Base-by-base conservation (phyloP, 2,329 filamentous ascomycete species). In the Aspergillus neotritici region DNA sequence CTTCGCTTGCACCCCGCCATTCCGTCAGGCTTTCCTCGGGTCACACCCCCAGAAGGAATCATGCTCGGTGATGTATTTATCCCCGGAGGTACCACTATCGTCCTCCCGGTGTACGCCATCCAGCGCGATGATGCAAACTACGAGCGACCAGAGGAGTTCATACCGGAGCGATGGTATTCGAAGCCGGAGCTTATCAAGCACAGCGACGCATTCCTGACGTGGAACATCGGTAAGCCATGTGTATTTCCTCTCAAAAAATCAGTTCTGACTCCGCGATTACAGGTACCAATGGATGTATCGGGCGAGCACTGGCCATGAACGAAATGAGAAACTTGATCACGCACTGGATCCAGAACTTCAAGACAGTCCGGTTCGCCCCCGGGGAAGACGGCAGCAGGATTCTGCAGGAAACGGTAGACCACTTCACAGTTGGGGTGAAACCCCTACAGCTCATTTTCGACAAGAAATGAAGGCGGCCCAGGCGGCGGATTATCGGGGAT, bases 1-100 rank as follows among this genome's bases (percentile, higher is more conserved):
- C 31, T 44, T 17, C 41, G 41, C 4, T 35, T 44, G 3, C 30
- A 39, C 16, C 41, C 41, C 1, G 15, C 36, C n/a, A 29, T 44
- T 6, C 36, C 36, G 5, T 40, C 36, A 1, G 41, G 36, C 5
- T 17, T 15, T 12, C 31, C 30, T 6, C 21, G 41, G 11, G 11
- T 39, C 5, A 44, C 41, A 17, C 41, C 41, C 11, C 41, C 41
- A 4, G 41, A 40, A 15, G 41, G 41, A n/a, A 39, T 44, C 30
- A 34, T 10, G 13, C 30, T 44, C 7, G 30, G 36, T 13, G 41
- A 32, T 10, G 35, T 25, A 1, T 44, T 34, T 11, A 44, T 44
- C n/a, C 41, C 41, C 10, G 41, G 41, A 5, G 31, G 25, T 3
- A 44, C 36, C 4, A 39, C 25, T 1, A 16, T 44, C 6, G 36